phyloP scores from a whole-genome alignment of 192 early-diverging fungal genomes.

The Rhizophagus sp. region DNA sequence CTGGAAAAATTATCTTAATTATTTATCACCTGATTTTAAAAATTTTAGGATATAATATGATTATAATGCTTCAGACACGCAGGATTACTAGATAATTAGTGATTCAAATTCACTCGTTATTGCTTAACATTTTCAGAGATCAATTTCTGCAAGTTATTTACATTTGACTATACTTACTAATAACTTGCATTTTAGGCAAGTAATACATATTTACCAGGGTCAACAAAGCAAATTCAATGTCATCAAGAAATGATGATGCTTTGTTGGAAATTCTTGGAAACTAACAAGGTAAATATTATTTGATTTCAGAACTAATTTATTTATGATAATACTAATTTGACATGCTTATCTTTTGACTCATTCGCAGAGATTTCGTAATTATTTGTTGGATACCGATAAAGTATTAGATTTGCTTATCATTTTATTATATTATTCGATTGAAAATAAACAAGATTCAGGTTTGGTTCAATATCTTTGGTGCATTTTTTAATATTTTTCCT shows the following conservation, averaged over 20 bases:
- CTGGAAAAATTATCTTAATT: too few species aligned
- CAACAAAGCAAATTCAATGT: conserved; percentile 66
- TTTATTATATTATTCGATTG: conserved; percentile 62
- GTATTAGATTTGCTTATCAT: conserved; percentile 63
- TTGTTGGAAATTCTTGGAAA: conserved; percentile 82
- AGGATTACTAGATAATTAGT: not conserved
- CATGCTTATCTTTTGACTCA: not conserved
- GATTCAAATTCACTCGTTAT: not conserved
- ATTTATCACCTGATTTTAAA: too few species aligned
- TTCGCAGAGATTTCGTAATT: conserved; percentile 60
- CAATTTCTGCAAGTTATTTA: too few species aligned
- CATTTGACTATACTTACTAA: not conserved
- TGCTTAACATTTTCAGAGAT: not conserved
- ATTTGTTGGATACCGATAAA: conserved; percentile 61
- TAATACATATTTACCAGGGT: conserved; percentile 76
- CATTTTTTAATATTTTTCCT: not conserved
- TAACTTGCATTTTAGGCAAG: conserved; percentile 45
- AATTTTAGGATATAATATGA: too few species aligned
- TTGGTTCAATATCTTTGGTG: conserved; percentile 1
- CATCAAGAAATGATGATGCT: conserved; percentile 75
- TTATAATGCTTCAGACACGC: too few species aligned
- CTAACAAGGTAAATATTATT: conserved; percentile 61
- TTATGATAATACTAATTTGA: not conserved
- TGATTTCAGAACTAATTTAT: not conserved
- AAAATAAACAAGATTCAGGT: conserved; percentile 63